Evolutionary conservation across 73 alveolate genomes (phyloP).

Genomic region (Paramecium tetraurelia): DNA sequence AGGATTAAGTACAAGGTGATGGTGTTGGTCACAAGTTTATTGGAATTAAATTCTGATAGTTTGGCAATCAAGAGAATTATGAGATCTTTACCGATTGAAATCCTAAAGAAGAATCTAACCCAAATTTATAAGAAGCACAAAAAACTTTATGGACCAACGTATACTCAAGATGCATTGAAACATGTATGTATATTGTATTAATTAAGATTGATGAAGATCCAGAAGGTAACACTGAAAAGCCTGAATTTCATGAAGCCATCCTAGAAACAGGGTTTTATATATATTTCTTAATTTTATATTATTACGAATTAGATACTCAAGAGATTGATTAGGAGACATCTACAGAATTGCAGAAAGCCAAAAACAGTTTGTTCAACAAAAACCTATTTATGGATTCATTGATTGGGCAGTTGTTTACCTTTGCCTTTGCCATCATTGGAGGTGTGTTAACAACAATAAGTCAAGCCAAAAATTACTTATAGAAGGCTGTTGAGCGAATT

Average conservation of each 20-base stretch:
- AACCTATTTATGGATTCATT: conserved; percentile 39
- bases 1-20: conserved; percentile 64
- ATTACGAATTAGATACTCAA: conserved; percentile 67
- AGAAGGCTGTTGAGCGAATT: neutral
- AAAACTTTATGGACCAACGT: neutral
- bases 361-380: conserved; percentile 18
- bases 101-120: conserved; percentile 61
- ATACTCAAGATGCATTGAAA: neutral
- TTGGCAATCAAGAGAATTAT: conserved; percentile 66
- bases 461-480: neutral
- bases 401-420: neutral
- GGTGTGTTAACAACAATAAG: conserved; percentile 44
- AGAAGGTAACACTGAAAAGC: neutral
- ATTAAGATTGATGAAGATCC: conserved; percentile 32
- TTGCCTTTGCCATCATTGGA: conserved; percentile 44
- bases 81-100: conserved; percentile 67
- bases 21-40: conserved; percentile 60
- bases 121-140: conserved; percentile 50
- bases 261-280: conserved; percentile 86
- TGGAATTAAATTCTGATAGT: conserved; percentile 64
- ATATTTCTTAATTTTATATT: conserved; percentile 69
- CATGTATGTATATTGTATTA: neutral
- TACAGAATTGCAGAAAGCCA: conserved; percentile 45
- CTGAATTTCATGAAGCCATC: conserved; percentile 67
- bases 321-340: conserved; percentile 67